Conservation (phyloP, 441 rosid genomes). For the Manihot esculenta region DNA sequence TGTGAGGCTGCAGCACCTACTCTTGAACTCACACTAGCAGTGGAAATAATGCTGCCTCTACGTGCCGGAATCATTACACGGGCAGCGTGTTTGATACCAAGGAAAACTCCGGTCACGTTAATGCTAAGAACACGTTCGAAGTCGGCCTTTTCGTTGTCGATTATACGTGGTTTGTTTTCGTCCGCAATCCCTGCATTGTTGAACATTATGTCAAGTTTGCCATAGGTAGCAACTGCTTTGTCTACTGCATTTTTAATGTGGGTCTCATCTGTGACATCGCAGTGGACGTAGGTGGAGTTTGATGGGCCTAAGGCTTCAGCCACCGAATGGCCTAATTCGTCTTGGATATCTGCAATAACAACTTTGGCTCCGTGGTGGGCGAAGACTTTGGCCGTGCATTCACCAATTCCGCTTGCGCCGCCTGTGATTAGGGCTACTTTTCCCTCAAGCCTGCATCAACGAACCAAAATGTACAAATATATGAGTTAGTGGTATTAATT, state of each 20-base stretch:
- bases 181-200: conserved; percentile 46
- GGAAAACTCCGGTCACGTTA: conserved; percentile 46
- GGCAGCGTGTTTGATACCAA: conserved; percentile 43
- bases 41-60: conserved; percentile 42
- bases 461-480: too few relatives aligned
- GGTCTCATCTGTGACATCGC: conserved; percentile 36
- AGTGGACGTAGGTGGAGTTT: conserved; percentile 27
- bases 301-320: conserved; percentile 28
- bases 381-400: conserved; percentile 26
- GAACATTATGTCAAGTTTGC: conserved; percentile 44
- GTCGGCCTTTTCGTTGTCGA: conserved; percentile 35
- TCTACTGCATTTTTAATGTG: conserved; percentile 31
- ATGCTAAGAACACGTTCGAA: conserved; percentile 39
- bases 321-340: conserved; percentile 28
- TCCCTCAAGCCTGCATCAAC: conserved; percentile 32
- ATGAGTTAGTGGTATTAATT: too few relatives aligned
- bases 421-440: conserved; percentile 43
- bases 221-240: conserved; percentile 37
- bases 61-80: conserved; percentile 38
- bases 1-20: conserved; percentile 39
- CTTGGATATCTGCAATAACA: conserved; percentile 34
- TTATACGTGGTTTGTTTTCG: conserved; percentile 32
- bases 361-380: conserved; percentile 36
- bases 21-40: conserved; percentile 38
- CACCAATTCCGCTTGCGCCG: conserved; percentile 41